Percentiles rank a stretch among this genome's conserved stretches.
phyloP scores from a whole-genome alignment of 257 asterid species.

The Jasminum sambac region DNA sequence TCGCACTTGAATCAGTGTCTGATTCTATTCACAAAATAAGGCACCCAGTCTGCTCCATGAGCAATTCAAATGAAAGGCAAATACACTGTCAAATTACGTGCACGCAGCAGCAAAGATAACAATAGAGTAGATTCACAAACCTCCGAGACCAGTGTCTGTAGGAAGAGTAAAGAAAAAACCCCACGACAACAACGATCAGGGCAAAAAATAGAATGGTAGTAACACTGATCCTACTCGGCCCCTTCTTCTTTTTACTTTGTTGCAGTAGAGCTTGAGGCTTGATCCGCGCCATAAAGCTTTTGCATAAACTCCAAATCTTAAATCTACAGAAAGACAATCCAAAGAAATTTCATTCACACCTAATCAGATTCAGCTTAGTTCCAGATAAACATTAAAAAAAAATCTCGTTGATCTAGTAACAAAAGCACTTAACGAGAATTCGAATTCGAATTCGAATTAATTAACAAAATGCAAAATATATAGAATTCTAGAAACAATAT shows the following conservation, averaged over 20 bases:
- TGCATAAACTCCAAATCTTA: conserved; percentile 31
- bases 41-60: background rate
- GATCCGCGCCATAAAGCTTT: conserved; percentile 49
- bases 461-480: background rate
- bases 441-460: background rate
- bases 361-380: background rate
- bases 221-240: conserved; percentile 41
- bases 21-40: background rate
- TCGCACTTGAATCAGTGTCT: background rate
- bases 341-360: conserved; percentile 16
- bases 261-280: conserved; percentile 60
- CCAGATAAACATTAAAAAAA: conserved; percentile 20
- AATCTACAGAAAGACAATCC: conserved; percentile 29
- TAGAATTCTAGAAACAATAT: background rate
- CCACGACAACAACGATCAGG: conserved; percentile 41
- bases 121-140: conserved; percentile 14
- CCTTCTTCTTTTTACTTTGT: conserved; percentile 60
- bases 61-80: conserved; percentile 7
- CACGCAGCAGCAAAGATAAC: background rate
- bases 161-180: conserved; percentile 39
- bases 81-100: background rate
- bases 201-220: conserved; percentile 41
- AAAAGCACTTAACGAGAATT: background rate
- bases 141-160: conserved; percentile 52
- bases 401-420: background rate